Evolutionary conservation across 306 rosid genomes (phyloP), one percentile per base, ranked within the genome.

Genomic region (Citrullus colocynthis): DNA sequence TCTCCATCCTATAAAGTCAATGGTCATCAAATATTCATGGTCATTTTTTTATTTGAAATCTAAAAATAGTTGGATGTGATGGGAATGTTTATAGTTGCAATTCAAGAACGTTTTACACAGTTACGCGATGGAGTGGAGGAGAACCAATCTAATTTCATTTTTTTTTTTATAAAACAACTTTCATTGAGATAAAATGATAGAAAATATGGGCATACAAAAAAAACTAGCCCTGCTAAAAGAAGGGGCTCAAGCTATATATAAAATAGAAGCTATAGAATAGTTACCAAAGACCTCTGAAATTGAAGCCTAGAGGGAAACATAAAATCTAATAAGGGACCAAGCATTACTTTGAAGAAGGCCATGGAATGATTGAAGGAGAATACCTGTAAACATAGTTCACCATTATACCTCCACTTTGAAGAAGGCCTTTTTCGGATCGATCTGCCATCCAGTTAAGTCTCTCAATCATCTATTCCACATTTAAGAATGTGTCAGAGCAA

Each of bases 331-430:
- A 48, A 48, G 15, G 52, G 4, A 48, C 49, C 51, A 45, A 45
- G 8, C 34, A 45, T 58, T 10, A 71, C 78, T 5, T 20, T 21
- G 37, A 14, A 77, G 51, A 79, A 76, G 64, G 59, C 17, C 18
- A 51, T 28, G 51, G 57, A 20, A 28, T n/a, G 80, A 48, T 76
- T 32, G 64, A 70, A 76, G 59, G 81, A 63, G 80, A 80, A 74
- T 85, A 90, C 98, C 93, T 83, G 85, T 94, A 94, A 61, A 94
- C 93, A 80, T 94, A 92, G 85, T 94, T 94, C 88, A 94, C 98
- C 98, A 94, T 92, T 77, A 94, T 87, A 67, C 96, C 91, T 14
- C 89, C 98, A 87, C 98, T 90, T 89, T 92, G 96, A 82, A 82
- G 82, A 59, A 94, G 85, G 78, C 96, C 95, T 57, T 90, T 94